Base-by-base conservation (phyloP, 192 early-diverging fungal genomes). In the Coemansia aciculifera region DNA sequence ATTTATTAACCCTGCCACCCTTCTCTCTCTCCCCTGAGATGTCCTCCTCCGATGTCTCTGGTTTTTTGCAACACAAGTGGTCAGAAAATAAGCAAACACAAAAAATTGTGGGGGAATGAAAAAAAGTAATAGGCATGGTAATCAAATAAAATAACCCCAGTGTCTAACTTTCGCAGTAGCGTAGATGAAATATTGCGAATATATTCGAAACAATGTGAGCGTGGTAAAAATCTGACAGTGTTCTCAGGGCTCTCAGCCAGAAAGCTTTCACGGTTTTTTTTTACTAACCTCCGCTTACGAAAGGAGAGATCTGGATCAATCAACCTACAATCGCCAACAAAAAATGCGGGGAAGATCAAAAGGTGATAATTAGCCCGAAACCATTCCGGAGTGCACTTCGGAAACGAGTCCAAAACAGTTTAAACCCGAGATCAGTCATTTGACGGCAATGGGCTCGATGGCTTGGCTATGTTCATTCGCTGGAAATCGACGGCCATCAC, bases 11-110 rank as follows among this genome's bases (percentile, higher is more conserved):
- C 34, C 34, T 36, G 5, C 34, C 49, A 24, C 23, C 19, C 10
- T 51, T 51, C 7, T 3, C 7, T 48, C 4, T 23, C 49, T 24
- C 19, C n/a, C 10, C 21, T 11, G 10, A 10, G 10, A 11, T 51
- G 6, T 23, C 49, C 23, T 51, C 29, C 15, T n/a, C 12, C 23
- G 12, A 31, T 31, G 51, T 54, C 27, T 31, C 54, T 57, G 15
- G 15, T 17, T 51, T 24, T 57, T 27, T n/a, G 29, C 29, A 32
- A 32, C 15, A 59, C 23, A 52, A 31, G 24, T 24, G 17, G 24
- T 32, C 19, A 38, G 17, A 34, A 69, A 56, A 61, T 36, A 42
- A 49, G 27, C 38, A 52, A 37, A 43, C 62, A 46, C 37, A 9
- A 24, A 8, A 9, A 24, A 8, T 21, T 48, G 46, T 19, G 46